Evolutionary conservation across 1,139 yeast genomes (phyloP), one percentile per base, ranked within the genome.

Genomic region (Protomyces lactucae-debilis): DNA sequence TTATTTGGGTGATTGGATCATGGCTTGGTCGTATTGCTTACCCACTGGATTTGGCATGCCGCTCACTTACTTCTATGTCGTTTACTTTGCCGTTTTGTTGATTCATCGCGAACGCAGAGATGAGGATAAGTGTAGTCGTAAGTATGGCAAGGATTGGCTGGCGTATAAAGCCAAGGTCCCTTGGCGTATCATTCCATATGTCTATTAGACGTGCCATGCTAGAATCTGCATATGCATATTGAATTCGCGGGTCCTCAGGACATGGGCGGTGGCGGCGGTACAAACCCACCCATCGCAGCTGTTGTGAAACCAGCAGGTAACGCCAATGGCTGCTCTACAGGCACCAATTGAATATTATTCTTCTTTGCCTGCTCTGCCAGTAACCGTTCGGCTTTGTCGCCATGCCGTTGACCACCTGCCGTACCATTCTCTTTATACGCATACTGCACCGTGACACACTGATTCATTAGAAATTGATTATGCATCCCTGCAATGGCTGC

Each of bases 1-100:
- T 74, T 93, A 93, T 76, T 82, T 92, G 68, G 99, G 99, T 48
- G 99, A 93, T 76, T 91, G 97, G 95, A 73, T 95, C 60, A 85
- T 91, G 73, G 91, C 97, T 0, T 81, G 89, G 79, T 85, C 96
- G 53, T 92, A 97, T 95, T 91, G 97, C 75, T 79, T 93, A 69
- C 86, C 96, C 21, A 90, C 98, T 1, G 96, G 96, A 14, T 84
- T 86, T 72, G 80, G 79, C 67, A 87, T 96, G 0, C 87, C 91
- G 2, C 77, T 93, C 71, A 89, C 98, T 0, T 93, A 93, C 73
- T 93, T 88, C 76, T 93, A 90, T 73, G 87, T 88, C 43, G 73
- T 87, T 43, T 93, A 89, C 76, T 93, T 95, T 76, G 95, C 89
- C 0, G 78, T 85, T 3, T 81, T 93, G 72, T 79, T 93, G 70